Base-by-base conservation (phyloP, 75 land plant species). In the Sequoia sempervirens region DNA sequence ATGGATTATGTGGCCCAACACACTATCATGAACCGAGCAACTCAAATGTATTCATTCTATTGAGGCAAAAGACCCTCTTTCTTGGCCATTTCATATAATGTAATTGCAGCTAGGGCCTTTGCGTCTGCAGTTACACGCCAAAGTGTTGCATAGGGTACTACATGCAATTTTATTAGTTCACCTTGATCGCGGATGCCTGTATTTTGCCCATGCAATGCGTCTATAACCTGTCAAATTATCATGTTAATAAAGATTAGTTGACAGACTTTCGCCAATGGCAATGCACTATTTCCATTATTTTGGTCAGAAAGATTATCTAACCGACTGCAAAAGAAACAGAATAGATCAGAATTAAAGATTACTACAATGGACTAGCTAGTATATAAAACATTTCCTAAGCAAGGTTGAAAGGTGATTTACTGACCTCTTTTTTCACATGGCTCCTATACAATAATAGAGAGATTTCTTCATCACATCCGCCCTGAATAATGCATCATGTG, bases 401-500 rank as follows among this genome's bases (percentile, higher is more conserved):
- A 70, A 30, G 32, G 28, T 68, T 28, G 72, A n/a, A 28, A 68
- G 32, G 72, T n/a, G 72, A 23, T 70, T 32, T 70, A 28, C 56
- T 75, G 61, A 89, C 88, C 85, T 93, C 91, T 85, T 89, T 79
- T 41, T 86, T 85, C 3, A 92, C 94, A 75, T 84, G 81, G 36
- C 90, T 88, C 87, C 91, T 84, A 82, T 92, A 91, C 17, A 97
- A 64, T 45, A 97, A 92, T n/a, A 97, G 69, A 68, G 92, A 84
- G 18, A 97, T 79, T 81, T 92, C 98, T 85, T 97, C 99, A 87
- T 97, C 99, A 82, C 96, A 94, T 14, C 99, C 99, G 70, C 99
- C 99, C 99, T 97, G 86, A 36, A 32, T n/a, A 37, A 79, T 82
- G 41, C 26, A 52, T 17, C 37, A 83, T 12, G 41, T 8, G 12